Evolutionary conservation across 2,329 filamentous ascomycete species (phyloP).

Genomic region (Aspergillus japonicus): DNA sequence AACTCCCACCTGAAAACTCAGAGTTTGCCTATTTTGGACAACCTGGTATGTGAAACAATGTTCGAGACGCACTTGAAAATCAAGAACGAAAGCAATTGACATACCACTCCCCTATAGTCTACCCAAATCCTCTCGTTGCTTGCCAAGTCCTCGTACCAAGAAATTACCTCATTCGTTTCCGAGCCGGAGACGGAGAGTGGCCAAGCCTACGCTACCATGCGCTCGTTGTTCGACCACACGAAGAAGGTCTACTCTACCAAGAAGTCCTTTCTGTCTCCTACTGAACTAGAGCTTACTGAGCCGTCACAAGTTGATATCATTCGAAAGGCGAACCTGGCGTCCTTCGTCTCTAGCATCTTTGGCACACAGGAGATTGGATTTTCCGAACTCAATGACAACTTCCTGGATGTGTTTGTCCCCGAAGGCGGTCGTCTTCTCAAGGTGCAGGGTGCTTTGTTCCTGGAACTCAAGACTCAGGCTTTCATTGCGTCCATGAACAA

Average conservation of each 20-base stretch:
- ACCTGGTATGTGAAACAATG: constrained; percentile 48
- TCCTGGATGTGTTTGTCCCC: constrained; percentile 63
- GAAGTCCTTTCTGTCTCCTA: constrained; percentile 55
- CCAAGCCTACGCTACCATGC: constrained; percentile 62
- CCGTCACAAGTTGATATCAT: constrained; percentile 58
- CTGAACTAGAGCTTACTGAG: constrained; percentile 53
- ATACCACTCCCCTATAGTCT: constrained; percentile 43
- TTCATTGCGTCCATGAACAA: constrained; percentile 62
- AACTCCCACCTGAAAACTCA: constrained; percentile 55
- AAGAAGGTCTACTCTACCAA: constrained; percentile 60
- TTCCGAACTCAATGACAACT: constrained; percentile 61
- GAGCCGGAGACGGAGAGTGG: constrained; percentile 56
- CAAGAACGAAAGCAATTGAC: background rate
- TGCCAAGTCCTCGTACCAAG: constrained; percentile 56
- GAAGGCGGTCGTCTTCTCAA: constrained; percentile 58
- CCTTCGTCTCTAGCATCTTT: constrained; percentile 63
- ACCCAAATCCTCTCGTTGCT: constrained; percentile 59
- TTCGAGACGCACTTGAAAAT: background rate
- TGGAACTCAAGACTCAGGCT: constrained; percentile 67
- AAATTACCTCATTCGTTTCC: constrained; percentile 58
- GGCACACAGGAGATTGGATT: constrained; percentile 64
- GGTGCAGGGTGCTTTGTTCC: constrained; percentile 59
- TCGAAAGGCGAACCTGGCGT: constrained; percentile 63
- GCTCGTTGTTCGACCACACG: constrained; percentile 62
- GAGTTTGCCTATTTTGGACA: constrained; percentile 61